Base-by-base conservation (phyloP, 495 filamentous ascomycete species). In the Penicillium desertorum region DNA sequence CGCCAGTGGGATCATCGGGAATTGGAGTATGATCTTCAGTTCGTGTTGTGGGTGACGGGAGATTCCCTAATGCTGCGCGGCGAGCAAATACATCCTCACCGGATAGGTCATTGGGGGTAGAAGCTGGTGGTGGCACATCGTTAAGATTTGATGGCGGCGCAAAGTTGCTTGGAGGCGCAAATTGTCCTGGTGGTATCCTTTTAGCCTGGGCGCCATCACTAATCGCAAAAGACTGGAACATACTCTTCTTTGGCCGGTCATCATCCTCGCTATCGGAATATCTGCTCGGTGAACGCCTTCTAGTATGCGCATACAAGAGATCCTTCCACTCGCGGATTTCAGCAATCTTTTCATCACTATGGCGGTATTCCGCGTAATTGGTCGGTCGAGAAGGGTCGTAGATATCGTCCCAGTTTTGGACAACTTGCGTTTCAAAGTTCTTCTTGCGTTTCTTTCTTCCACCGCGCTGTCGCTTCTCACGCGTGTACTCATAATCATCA, bases 281-380 rank as follows among this genome's bases (percentile, higher is more conserved):
- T 62, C 79, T 83, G 48, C 73, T 78, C 53, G 61, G 72, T 23
- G 66, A 79, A 52, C 76, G 73, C 43, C 68, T 76, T 67, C 83
- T 82, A 19, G 83, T 82, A 73, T 92, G 89, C 19, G 87, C 86
- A 70, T 95, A 95, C 22, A 96, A 76, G 25, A 86, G 73, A 23
- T 88, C 87, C 64, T 95, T 95, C 93, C 93, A 98, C 55, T 96
- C 92, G 37, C 84, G 79, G 19, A 92, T 81, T 70, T 94, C 90
- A 0, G 78, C 68, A 42, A 92, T 82, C 61, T 88, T 87, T 69
- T 96, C 93, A 30, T 96, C 92, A 59, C 91, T 93, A 37, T 86
- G 77, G 45, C 88, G 83, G 66, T 96, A 97, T 68, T 96, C 89
- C 45, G 91, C 86, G 56, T 93, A 92, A 54, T 84, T 90, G 41